phyloP scores from a whole-genome alignment of 2,329 filamentous ascomycete genomes.

The Exophiala calicioides region DNA sequence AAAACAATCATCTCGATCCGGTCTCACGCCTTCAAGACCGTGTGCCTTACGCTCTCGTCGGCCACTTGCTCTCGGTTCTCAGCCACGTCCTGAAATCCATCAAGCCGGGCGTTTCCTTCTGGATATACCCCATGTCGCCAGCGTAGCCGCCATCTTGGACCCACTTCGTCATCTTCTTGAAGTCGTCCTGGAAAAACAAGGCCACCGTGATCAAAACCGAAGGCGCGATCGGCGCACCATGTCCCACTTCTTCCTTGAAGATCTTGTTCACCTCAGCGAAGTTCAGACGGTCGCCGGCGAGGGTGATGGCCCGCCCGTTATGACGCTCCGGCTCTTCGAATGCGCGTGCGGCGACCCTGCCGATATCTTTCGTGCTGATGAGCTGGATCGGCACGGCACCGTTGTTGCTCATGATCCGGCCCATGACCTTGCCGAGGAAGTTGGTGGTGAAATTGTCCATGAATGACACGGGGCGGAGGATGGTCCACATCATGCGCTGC shows the following conservation, averaged over 20 bases:
- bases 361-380: slow-evolving; percentile 47
- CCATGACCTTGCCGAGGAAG: slow-evolving; percentile 28
- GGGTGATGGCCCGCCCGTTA: slow-evolving; percentile 41
- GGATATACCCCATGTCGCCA: too few species aligned
- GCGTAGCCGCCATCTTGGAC: too few species aligned
- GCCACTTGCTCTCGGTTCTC: too few species aligned
- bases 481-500: slow-evolving; percentile 30
- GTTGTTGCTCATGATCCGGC: slow-evolving; percentile 32
- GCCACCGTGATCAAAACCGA: too few species aligned
- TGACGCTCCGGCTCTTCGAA: slow-evolving; percentile 46
- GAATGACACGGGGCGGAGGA: slow-evolving; percentile 33
- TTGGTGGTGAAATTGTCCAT: slow-evolving; percentile 32
- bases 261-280: slow-evolving; percentile 36
- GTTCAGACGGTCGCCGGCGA: slow-evolving; percentile 51
- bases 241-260: slow-evolving; percentile 35
- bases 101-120: too few species aligned
- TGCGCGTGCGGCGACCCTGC: slow-evolving; percentile 49
- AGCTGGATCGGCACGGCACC: slow-evolving; percentile 45
- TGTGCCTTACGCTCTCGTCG: too few species aligned
- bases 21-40: too few species aligned
- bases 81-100: too few species aligned
- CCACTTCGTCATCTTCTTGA: too few species aligned
- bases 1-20: too few species aligned
- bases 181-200: too few species aligned
- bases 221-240: too few species aligned